Evolutionary conservation across 768 basidiomycete genomes (phyloP).

Genomic region (Trametes cubensis): DNA sequence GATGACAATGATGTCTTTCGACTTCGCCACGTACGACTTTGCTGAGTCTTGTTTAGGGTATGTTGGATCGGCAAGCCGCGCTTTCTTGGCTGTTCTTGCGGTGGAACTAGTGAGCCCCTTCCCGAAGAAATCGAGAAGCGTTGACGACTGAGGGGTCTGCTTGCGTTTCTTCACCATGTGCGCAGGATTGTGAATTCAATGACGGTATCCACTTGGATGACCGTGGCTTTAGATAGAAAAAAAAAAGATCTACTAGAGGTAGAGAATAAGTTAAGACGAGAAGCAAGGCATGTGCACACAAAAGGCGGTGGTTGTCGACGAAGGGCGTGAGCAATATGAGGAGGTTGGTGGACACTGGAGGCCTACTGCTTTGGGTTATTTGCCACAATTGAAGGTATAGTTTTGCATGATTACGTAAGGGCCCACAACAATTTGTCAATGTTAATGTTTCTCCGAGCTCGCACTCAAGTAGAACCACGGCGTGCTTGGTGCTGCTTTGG

Average conservation of each 20-base stretch:
- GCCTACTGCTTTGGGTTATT: too few relatives aligned
- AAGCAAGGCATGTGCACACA: too few relatives aligned
- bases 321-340: not conserved
- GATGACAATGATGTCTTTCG: conserved; percentile 36
- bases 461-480: too few relatives aligned
- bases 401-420: not conserved
- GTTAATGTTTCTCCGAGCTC: too few relatives aligned
- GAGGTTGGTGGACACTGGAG: not conserved
- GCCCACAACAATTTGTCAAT: too few relatives aligned
- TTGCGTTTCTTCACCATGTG: conserved; percentile 35
- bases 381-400: too few relatives aligned
- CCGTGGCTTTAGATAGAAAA: not conserved
- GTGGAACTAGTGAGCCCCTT: conserved; percentile 7
- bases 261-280: too few relatives aligned
- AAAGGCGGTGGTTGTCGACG: not conserved
- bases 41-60: not conserved
- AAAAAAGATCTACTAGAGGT: not conserved
- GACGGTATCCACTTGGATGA: too few relatives aligned
- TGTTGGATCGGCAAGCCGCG: conserved; percentile 7
- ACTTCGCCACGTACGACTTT: conserved; percentile 6
- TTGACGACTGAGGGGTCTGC: conserved; percentile 30
- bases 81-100: conserved; percentile 24
- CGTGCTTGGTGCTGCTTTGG: too few relatives aligned
- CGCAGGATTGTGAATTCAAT: too few relatives aligned
- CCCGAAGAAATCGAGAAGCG: conserved; percentile 32